These are phyloP conservation scores for Lodderomyces jiufengensis DNA, from an alignment of 1,139 yeast species.

Conservation along the genomic window DNA sequence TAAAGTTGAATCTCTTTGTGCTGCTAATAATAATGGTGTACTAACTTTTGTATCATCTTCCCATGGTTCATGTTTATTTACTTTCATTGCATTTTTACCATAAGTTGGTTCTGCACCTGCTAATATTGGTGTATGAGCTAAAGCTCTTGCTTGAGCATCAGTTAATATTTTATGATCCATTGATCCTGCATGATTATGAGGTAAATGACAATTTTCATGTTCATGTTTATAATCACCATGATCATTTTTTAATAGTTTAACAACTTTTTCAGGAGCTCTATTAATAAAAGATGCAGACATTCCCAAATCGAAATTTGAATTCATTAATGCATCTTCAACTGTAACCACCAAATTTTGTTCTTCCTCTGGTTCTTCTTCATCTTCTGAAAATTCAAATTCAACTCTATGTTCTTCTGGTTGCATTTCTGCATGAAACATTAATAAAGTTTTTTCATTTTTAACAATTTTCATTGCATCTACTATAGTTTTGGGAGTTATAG, in stretches of 20 bases:
- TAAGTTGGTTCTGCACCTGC: conserved; percentile 56
- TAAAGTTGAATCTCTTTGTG: conserved; percentile 37
- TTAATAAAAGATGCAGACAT: conserved; percentile 45
- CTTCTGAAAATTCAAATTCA: conserved; percentile 20
- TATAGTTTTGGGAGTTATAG: conserved; percentile 61
- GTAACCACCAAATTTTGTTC: conserved; percentile 13
- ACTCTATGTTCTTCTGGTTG: conserved; percentile 40
- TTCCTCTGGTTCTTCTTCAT: conserved; percentile 18
- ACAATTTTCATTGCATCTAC: conserved; percentile 61
- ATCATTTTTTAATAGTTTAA: conserved; percentile 24
- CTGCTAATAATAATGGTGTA: conserved; percentile 30
- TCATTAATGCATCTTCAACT: conserved; percentile 11
- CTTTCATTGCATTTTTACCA: conserved; percentile 49
- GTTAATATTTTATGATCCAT: conserved; percentile 39
- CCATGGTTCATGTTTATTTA: conserved; percentile 22
- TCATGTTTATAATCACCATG: conserved; percentile 20
- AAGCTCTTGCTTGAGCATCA: conserved; percentile 48
- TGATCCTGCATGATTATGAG: conserved; percentile 39
- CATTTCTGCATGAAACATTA: conserved; percentile 95
- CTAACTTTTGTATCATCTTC: conserved; percentile 10
- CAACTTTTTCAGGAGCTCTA: conserved; percentile 40
- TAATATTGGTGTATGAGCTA: conserved; percentile 52
- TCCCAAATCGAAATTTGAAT: conserved; percentile 36
- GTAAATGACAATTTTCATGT: conserved; percentile 33
- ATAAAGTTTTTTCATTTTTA: conserved; percentile 58